These are phyloP conservation scores for Sporothrix brasiliensis DNA, from an alignment of 2,329 filamentous ascomycete species.

Conservation along the genomic window DNA sequence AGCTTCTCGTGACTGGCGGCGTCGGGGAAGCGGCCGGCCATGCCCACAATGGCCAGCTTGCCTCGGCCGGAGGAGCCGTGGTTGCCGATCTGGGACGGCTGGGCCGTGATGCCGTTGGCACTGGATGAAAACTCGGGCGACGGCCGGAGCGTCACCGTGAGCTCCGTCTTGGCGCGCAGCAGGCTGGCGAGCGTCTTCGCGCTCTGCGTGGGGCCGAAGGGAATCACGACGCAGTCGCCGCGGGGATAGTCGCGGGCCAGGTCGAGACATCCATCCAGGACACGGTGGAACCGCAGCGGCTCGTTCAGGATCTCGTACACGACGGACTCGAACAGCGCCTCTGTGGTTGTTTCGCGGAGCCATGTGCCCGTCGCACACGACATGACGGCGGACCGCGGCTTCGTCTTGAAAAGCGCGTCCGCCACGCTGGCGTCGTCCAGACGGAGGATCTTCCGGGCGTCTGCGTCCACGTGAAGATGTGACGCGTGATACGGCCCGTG, in stretches of 20 bases:
- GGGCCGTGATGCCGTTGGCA: conserved; percentile 39
- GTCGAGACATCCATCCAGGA: conserved; percentile 53
- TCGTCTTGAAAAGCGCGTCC: conserved; percentile 48
- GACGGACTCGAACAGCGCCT: conserved; percentile 48
- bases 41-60: conserved; percentile 84
- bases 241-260: conserved; percentile 48
- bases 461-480: conserved; percentile 52
- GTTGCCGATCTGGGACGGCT: conserved; percentile 48
- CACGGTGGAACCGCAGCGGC: conserved; percentile 52
- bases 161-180: conserved; percentile 48
- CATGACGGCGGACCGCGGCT: conserved; percentile 54
- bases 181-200: conserved; percentile 51
- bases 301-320: conserved; percentile 56
- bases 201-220: conserved; percentile 55
- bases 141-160: conserved; percentile 49
- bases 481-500: conserved; percentile 61
- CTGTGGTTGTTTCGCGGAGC: conserved; percentile 48
- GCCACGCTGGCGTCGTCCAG: conserved; percentile 48
- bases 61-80: conserved; percentile 55
- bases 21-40: conserved; percentile 76
- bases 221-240: conserved; percentile 51
- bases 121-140: conserved; percentile 43
- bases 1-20: conserved; percentile 71
- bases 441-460: conserved; percentile 52
- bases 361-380: conserved; percentile 54